Conservation (phyloP, 768 basidiomycete genomes). For the Leccinum subgranulosum region DNA sequence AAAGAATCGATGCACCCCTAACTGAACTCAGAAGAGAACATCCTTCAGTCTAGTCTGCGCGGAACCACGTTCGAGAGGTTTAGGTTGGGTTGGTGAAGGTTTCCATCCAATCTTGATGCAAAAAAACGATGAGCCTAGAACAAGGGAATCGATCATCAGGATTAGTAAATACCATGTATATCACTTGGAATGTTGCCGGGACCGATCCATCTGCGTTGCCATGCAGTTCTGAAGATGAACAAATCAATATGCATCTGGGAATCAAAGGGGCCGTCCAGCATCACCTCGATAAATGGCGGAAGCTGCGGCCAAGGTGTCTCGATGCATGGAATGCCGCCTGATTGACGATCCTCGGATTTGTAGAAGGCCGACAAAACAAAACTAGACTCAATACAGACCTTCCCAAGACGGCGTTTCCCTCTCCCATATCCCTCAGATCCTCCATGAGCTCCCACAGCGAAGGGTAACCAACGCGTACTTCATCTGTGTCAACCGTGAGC, state of each 20-base stretch:
- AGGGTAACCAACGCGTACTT: slow-evolving; percentile 87
- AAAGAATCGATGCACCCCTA: no score
- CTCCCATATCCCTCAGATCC: slow-evolving; percentile 96
- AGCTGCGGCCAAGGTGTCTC: slow-evolving; percentile 88
- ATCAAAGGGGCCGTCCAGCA: slow-evolving; percentile 6
- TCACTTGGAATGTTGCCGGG: slow-evolving; percentile 94
- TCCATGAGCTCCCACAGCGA: slow-evolving; percentile 95
- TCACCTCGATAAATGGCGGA: slow-evolving; percentile 91
- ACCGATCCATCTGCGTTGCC: slow-evolving; percentile 80
- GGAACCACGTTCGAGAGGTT: slow-evolving; percentile 61
- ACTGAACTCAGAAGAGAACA: slow-evolving; percentile 38
- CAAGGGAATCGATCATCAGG: not conserved
- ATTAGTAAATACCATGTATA: slow-evolving; percentile 71
- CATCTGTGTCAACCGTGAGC: slow-evolving; percentile 93
- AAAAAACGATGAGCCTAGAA: not conserved
- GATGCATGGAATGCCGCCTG: slow-evolving; percentile 66
- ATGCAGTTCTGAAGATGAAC: slow-evolving; percentile 63
- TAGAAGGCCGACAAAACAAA: not conserved
- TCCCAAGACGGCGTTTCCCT: slow-evolving; percentile 87
- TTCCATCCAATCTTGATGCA: slow-evolving; percentile 79
- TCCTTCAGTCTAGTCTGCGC: slow-evolving; percentile 62
- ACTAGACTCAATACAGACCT: slow-evolving; percentile 43
- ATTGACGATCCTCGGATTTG: not conserved
- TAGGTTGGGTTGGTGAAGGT: slow-evolving; percentile 62
- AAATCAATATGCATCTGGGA: not conserved